These are phyloP conservation scores for Solanum ahanhuiri DNA, from an alignment of 257 asterid genomes.

Conservation along the genomic window DNA sequence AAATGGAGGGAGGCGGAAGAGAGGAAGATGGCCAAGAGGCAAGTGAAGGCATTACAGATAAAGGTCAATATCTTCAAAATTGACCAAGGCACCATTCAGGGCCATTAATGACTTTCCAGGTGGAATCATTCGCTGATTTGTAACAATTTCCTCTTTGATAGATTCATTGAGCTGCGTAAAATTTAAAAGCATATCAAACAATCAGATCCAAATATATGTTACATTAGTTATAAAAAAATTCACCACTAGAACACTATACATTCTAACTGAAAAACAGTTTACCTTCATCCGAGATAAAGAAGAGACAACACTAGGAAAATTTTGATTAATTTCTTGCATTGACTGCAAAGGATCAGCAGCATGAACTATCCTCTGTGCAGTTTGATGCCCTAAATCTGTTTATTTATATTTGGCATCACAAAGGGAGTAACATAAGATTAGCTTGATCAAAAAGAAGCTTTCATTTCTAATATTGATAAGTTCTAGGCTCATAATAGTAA, in stretches of 20 bases:
- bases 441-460: background rate
- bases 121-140: constrained; percentile 95
- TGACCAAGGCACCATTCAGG: constrained; percentile 92
- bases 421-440: background rate
- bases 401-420: background rate
- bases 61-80: constrained; percentile 90
- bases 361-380: constrained; percentile 93
- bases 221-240: background rate
- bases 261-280: constrained; percentile 7
- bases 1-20: background rate
- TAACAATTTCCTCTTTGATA: constrained; percentile 84
- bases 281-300: constrained; percentile 96
- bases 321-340: constrained; percentile 95
- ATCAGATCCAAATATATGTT: constrained; percentile 14
- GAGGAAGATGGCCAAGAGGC: constrained; percentile 2
- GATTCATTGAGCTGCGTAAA: constrained; percentile 78
- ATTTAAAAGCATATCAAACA: constrained; percentile 8
- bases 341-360: constrained; percentile 94
- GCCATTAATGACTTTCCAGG: constrained; percentile 99
- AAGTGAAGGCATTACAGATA: constrained; percentile 59
- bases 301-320: constrained; percentile 90
- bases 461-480: background rate
- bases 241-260: constrained; percentile 3
- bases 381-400: constrained; percentile 95
- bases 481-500: background rate